Percentiles rank a stretch among this genome's conserved stretches.
These are phyloP conservation scores for Teratosphaeriaceae sp. DNA, from an alignment of 2,329 filamentous ascomycete species.

Conservation along the genomic window DNA sequence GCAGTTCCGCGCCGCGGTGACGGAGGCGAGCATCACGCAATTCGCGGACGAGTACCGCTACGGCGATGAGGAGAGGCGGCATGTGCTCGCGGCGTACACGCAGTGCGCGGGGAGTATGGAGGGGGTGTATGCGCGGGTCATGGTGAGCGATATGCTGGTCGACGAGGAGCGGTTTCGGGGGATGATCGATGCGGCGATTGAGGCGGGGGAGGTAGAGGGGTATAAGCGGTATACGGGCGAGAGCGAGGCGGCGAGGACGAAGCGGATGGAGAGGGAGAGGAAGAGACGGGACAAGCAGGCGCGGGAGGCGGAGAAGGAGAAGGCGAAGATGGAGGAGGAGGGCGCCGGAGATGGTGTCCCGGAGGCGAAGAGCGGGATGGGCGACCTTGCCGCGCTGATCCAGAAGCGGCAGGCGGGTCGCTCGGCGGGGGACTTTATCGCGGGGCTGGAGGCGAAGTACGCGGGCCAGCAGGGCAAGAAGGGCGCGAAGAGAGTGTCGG, in stretches of 20 bases:
- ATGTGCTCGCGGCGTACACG: slow-evolving; percentile 71
- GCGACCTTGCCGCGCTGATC: slow-evolving; percentile 67
- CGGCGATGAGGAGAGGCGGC: slow-evolving; percentile 75
- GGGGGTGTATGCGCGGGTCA: slow-evolving; percentile 70
- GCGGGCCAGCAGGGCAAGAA: slow-evolving; percentile 39
- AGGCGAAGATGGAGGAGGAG: slow-evolving; percentile 68
- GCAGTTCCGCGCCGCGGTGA: slow-evolving; percentile 74
- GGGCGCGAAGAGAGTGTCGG: slow-evolving; percentile 43
- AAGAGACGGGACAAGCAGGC: slow-evolving; percentile 62
- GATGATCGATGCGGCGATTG: slow-evolving; percentile 78
- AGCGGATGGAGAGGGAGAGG: slow-evolving; percentile 51
- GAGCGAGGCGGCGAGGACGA: slow-evolving; percentile 38
- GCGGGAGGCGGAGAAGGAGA: slow-evolving; percentile 60
- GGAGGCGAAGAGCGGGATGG: slow-evolving; percentile 53
- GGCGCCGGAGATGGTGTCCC: no score
- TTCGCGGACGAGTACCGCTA: slow-evolving; percentile 76
- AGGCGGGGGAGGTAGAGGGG: slow-evolving; percentile 56
- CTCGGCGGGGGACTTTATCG: slow-evolving; percentile 53
- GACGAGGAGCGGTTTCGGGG: slow-evolving; percentile 79
- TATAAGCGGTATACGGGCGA: slow-evolving; percentile 69
- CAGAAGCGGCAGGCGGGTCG: slow-evolving; percentile 61
- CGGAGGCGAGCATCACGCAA: slow-evolving; percentile 63
- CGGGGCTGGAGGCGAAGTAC: slow-evolving; percentile 73
- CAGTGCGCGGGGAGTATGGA: slow-evolving; percentile 68
- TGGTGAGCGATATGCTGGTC: slow-evolving; percentile 75